phyloP scores from a whole-genome alignment of 2,329 filamentous ascomycete genomes.

The Exophiala spinifera region DNA sequence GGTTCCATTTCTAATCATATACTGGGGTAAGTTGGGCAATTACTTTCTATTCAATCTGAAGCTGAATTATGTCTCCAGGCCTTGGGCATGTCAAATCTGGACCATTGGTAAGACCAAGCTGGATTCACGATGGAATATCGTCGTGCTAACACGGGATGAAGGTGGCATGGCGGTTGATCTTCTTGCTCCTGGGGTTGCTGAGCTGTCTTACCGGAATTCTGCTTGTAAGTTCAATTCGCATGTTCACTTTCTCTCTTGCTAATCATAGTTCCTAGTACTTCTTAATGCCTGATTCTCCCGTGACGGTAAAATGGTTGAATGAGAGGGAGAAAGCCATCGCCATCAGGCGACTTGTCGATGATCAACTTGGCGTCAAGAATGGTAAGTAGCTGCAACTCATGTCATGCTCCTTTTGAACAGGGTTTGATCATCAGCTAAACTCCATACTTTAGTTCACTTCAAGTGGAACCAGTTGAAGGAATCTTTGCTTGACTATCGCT shows the following conservation, averaged over 20 bases:
- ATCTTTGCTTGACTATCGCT: slow-evolving; percentile 53
- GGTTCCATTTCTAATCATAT: slow-evolving; percentile 55
- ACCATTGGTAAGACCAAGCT: slow-evolving; percentile 2
- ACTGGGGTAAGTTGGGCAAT: slow-evolving; percentile 38
- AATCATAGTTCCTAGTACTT: slow-evolving; percentile 28
- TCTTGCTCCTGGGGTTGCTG: slow-evolving; percentile 46
- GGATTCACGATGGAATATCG: too few species aligned
- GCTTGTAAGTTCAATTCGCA: slow-evolving; percentile 43
- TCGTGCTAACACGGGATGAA: not conserved
- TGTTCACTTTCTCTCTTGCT: slow-evolving; percentile 13
- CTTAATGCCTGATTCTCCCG: slow-evolving; percentile 56
- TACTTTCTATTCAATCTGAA: not conserved
- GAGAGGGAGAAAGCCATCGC: slow-evolving; percentile 54
- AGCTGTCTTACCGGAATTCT: slow-evolving; percentile 28
- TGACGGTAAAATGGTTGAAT: slow-evolving; percentile 51
- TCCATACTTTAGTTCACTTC: slow-evolving; percentile 35
- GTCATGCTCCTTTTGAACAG: not conserved
- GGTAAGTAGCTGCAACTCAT: slow-evolving; percentile 22
- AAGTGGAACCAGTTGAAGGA: slow-evolving; percentile 47
- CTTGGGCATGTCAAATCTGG: slow-evolving; percentile 8
- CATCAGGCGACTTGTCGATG: slow-evolving; percentile 54
- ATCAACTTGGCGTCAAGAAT: slow-evolving; percentile 60
- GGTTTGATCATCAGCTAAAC: too few species aligned
- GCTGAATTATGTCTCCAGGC: not conserved
- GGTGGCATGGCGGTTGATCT: slow-evolving; percentile 41